Percentiles rank a stretch among this genome's conserved stretches.
Conservation (phyloP, 805 yeast species). For the Dipodascus albidus region DNA sequence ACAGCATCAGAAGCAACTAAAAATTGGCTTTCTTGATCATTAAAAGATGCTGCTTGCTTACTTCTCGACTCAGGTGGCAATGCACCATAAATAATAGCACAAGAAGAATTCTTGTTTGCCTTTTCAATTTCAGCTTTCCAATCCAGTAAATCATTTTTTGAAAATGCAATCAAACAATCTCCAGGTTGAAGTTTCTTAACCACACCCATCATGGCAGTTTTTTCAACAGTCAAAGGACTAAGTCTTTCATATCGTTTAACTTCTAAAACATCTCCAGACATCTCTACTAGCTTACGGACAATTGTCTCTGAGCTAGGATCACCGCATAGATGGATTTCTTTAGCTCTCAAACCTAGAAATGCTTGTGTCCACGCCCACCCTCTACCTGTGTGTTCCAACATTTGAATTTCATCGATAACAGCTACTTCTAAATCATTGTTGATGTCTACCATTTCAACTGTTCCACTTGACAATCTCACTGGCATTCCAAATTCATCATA, state of each 20-base stretch:
- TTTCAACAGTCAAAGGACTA: conserved; percentile 54
- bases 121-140: conserved; percentile 60
- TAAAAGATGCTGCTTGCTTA: conserved; percentile 70
- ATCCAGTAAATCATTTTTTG: conserved; percentile 60
- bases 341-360: conserved; percentile 72
- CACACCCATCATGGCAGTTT: conserved; percentile 22
- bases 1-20: conserved; percentile 93
- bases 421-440: conserved; percentile 66
- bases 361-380: conserved; percentile 97
- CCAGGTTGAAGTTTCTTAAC: conserved; percentile 44
- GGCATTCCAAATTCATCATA: conserved; percentile 52
- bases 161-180: conserved; percentile 84
- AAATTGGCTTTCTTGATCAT: conserved; percentile 64
- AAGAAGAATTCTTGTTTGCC: conserved; percentile 42
- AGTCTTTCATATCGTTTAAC: conserved; percentile 62
- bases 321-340: conserved; percentile 87
- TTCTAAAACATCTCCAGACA: conserved; percentile 75
- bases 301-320: conserved; percentile 76
- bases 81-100: conserved; percentile 90
- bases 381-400: conserved; percentile 68
- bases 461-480: conserved; percentile 76
- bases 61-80: conserved; percentile 91
- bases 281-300: conserved; percentile 41
- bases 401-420: conserved; percentile 91
- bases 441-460: conserved; percentile 86